phyloP scores from a whole-genome alignment of 257 asterid genomes.

The Solanum infundibuliforme region DNA sequence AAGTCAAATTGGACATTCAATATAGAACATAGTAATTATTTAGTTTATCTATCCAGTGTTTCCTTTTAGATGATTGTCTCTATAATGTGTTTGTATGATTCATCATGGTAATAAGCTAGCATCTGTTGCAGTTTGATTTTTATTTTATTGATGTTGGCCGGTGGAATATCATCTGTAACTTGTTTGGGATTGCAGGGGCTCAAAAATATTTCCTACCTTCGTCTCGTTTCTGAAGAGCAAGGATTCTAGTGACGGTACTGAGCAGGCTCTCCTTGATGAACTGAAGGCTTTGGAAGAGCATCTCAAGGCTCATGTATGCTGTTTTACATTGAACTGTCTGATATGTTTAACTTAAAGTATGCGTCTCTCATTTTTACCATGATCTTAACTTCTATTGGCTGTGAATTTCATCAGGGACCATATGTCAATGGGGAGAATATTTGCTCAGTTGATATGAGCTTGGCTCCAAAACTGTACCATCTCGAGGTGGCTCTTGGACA shows the following conservation, averaged over 20 bases:
- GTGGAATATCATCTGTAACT: not conserved
- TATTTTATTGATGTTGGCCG: not conserved
- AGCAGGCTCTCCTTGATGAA: conserved; percentile 55
- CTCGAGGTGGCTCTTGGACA: conserved; percentile 61
- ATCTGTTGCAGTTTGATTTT: not conserved
- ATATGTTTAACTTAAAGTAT: not conserved
- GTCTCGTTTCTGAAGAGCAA: conserved; percentile 68
- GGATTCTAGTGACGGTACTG: conserved; percentile 64
- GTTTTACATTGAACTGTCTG: not conserved
- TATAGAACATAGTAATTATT: not conserved
- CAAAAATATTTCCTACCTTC: conserved; percentile 54
- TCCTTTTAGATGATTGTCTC: not conserved
- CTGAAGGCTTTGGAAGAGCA: conserved; percentile 67
- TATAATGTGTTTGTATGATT: not conserved
- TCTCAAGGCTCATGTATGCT: conserved; percentile 49
- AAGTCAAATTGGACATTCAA: not conserved
- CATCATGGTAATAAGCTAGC: not conserved
- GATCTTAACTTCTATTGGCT: not conserved
- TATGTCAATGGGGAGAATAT: conserved; percentile 50
- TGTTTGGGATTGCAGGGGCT: conserved; percentile 33
- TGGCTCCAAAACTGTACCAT: conserved; percentile 73
- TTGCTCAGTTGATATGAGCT: conserved; percentile 56
- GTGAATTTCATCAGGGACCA: conserved; percentile 40
- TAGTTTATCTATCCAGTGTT: not conserved
- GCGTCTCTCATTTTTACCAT: not conserved